phyloP scores from a whole-genome alignment of 305 asterid genomes.

The Lippia alba region DNA sequence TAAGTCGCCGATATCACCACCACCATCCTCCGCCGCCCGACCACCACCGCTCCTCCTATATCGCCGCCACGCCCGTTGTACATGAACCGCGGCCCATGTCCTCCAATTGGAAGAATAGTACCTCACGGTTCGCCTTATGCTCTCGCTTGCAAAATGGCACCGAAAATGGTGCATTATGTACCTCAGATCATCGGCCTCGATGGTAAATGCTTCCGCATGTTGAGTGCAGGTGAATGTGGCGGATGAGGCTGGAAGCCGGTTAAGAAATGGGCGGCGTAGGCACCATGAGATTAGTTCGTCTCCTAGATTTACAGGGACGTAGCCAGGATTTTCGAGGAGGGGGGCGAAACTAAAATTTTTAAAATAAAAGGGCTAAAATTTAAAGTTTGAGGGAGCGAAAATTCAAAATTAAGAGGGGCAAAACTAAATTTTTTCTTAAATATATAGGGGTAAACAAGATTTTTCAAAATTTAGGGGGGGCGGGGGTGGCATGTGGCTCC shows the following conservation, averaged over 20 bases:
- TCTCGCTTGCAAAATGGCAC: conserved; percentile 66
- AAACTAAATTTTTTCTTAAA: too few relatives aligned
- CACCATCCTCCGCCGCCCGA: not conserved
- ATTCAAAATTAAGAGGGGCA: too few relatives aligned
- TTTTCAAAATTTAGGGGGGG: too few relatives aligned
- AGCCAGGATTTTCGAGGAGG: too few relatives aligned
- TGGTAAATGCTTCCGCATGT: conserved; percentile 61
- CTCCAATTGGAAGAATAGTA: conserved; percentile 78
- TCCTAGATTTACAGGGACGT: too few relatives aligned
- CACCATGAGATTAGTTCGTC: conserved; percentile 79
- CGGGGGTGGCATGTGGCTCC: too few relatives aligned
- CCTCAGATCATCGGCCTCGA: conserved; percentile 56
- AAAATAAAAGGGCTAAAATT: too few relatives aligned
- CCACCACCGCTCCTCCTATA: conserved; percentile 44
- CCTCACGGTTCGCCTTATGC: conserved; percentile 59
- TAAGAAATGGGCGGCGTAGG: conserved; percentile 69
- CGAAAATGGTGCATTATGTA: conserved; percentile 71
- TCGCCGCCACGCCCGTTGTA: conserved; percentile 74
- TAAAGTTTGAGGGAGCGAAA: too few relatives aligned
- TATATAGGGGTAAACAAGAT: too few relatives aligned
- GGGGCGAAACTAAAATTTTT: too few relatives aligned
- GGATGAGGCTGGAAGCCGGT: conserved; percentile 70
- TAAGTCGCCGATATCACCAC: conserved; percentile 50
- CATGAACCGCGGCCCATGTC: conserved; percentile 76
- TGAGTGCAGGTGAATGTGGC: conserved; percentile 69